Evolutionary conservation across 2,329 filamentous ascomycete genomes (phyloP).

Genomic region (Sporothrix euskadiensis): DNA sequence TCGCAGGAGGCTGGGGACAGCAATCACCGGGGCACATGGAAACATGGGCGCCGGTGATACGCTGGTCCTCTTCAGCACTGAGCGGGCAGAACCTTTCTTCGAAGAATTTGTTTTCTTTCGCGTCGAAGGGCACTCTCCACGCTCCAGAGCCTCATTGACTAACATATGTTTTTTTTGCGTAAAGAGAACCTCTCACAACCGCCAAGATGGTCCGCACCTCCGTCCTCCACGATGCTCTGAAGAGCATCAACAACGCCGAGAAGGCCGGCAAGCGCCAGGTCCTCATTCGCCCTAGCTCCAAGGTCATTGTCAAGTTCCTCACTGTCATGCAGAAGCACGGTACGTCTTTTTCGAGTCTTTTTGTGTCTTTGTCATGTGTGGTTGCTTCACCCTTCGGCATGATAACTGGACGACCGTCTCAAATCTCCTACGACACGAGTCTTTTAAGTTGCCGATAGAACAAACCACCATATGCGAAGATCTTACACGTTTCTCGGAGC

Average conservation of each 20-base stretch:
- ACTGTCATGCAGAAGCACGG: constrained; percentile 99
- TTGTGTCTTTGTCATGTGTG: constrained; percentile 9
- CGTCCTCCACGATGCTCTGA: constrained; percentile 98
- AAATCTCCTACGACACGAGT: constrained; percentile 80
- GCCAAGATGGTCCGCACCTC: constrained; percentile 98
- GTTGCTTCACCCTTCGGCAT: constrained; percentile 68
- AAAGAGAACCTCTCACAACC: constrained; percentile 50
- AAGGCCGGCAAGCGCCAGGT: constrained; percentile 99
- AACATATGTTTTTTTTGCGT: constrained; percentile 52
- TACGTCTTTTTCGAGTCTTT: constrained; percentile 54
- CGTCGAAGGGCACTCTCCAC: constrained; percentile 66
- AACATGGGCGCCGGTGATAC: constrained; percentile 51
- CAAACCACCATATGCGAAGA: constrained; percentile 66
- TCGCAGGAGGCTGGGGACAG: constrained; percentile 57
- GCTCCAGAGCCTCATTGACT: constrained; percentile 64
- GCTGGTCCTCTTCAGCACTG: constrained; percentile 63
- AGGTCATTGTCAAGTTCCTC: constrained; percentile 99
- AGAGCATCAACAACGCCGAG: constrained; percentile 99
- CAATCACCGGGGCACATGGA: constrained; percentile 50
- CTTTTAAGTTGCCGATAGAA: constrained; percentile 99
- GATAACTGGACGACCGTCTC: constrained; percentile 99
- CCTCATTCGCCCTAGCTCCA: constrained; percentile 94
- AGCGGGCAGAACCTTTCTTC: constrained; percentile 69
- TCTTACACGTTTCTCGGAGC: constrained; percentile 94
- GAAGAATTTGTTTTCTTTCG: constrained; percentile 31